These are phyloP conservation scores for Chaetothyriales sp. DNA, from an alignment of 2,329 filamentous ascomycete genomes.

Conservation along the genomic window DNA sequence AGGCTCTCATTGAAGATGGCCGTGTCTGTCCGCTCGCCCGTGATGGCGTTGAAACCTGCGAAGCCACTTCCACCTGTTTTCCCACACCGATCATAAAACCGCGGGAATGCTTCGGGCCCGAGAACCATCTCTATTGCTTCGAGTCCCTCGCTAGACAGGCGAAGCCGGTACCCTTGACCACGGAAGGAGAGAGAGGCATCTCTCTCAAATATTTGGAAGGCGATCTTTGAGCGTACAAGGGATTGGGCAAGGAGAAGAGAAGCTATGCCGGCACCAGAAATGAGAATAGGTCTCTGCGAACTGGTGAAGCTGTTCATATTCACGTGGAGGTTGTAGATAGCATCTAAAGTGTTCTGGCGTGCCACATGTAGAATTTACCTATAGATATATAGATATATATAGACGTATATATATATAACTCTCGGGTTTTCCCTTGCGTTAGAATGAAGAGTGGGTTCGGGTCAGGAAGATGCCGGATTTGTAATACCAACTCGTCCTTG, in stretches of 20 bases:
- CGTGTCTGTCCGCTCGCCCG: conserved; percentile 27
- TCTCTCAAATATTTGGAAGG: conserved; percentile 27
- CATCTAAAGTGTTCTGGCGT: too few species aligned
- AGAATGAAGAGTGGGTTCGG: too few species aligned
- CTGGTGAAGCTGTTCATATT: not conserved
- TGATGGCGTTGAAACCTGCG: conserved; percentile 38
- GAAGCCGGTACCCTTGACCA: conserved; percentile 28
- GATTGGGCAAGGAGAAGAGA: conserved; percentile 26
- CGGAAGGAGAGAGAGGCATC: conserved; percentile 21
- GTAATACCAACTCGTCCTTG: too few species aligned
- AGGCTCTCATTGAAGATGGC: conserved; percentile 23
- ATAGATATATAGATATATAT: too few species aligned
- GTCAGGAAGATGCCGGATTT: too few species aligned
- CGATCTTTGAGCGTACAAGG: conserved; percentile 22
- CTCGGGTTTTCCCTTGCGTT: too few species aligned
- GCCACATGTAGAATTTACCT: too few species aligned
- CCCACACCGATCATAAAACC: conserved; percentile 22
- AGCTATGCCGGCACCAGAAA: conserved; percentile 26
- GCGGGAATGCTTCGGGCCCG: conserved; percentile 12
- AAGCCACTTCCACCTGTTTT: conserved; percentile 43
- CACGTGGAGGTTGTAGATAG: too few species aligned
- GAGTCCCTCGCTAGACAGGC: conserved; percentile 19
- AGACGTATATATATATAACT: too few species aligned
- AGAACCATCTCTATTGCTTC: conserved; percentile 45
- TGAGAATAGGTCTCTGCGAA: conserved; percentile 20